Base-by-base conservation (phyloP, 129 eudicot species). In the Tagetes erecta region DNA sequence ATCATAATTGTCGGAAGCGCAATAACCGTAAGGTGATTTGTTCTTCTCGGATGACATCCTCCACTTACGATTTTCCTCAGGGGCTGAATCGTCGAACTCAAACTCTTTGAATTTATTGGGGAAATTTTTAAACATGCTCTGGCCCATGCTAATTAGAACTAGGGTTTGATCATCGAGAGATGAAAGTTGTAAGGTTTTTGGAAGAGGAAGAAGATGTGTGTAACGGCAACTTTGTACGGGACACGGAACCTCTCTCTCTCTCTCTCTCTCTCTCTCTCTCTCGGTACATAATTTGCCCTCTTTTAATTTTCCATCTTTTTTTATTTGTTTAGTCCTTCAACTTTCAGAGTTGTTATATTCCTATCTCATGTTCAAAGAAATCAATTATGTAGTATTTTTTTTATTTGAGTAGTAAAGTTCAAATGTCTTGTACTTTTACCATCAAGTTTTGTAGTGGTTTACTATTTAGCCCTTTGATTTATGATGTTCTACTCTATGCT, bases 161-260 rank as follows among this genome's bases (percentile, higher is more conserved):
- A 70, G 77, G 72, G 76, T 78, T 71, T 70, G 71, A 70, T 78
- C 56, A 47, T 31, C n/a, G n/a, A 7, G 70, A 69, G 64, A 35
- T 2, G 13, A 38, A 76, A 45, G 8, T 56, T 42, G 53, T 11
- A 11, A 77, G 27, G 45, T 2, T 62, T 62, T 6, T 2, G 44
- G 45, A 62, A 10, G 4, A 36, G 3, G 14, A 55, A 40, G 73
- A 39, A 20, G 27, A 13, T 37, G 20, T n/a, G 49, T 51, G 77
- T 63, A 70, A 78, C 82, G 77, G 77, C 77, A 77, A 69, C 70
- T 77, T 37, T 60, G 76, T 20, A 68, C 69, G 76, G 76, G 76
- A 13, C 64, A 77, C 76, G 41, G 27, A 20, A 20, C 27, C 56
- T 35, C 34, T 37, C 34, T 14, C 50, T 36, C 37, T 50, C 38